Evolutionary conservation across 2,329 filamentous ascomycete genomes (phyloP).

Genomic region (Reticulascus tulasneorum): DNA sequence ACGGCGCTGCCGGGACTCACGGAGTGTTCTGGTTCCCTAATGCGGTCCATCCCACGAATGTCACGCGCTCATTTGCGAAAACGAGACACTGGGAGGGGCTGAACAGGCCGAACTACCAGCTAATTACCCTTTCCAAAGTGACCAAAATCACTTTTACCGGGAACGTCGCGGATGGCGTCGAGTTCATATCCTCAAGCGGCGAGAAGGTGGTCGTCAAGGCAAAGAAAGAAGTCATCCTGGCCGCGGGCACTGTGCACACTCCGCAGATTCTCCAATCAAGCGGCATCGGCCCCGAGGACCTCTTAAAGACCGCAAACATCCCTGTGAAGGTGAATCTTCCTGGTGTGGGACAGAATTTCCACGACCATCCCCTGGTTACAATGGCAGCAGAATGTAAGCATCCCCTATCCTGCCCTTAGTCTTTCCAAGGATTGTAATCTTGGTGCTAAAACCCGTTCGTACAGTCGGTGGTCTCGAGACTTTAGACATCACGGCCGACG

Average conservation of each 20-base stretch:
- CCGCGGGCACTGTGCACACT: constrained; percentile 35
- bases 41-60: constrained; percentile 24
- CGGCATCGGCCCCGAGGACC: constrained; percentile 36
- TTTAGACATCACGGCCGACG: too few relatives aligned
- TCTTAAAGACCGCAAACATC: constrained; percentile 34
- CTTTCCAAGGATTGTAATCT: constrained; percentile 27
- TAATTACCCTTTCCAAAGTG: constrained; percentile 55
- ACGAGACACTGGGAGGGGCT: constrained; percentile 24
- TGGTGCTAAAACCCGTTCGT: constrained; percentile 26
- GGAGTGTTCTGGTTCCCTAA: constrained; percentile 22
- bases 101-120: constrained; percentile 51
- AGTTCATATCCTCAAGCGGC: constrained; percentile 36
- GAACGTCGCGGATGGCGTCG: constrained; percentile 52
- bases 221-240: constrained; percentile 35
- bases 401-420: constrained; percentile 13
- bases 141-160: constrained; percentile 46
- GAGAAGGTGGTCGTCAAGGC: constrained; percentile 9
- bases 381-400: constrained; percentile 2
- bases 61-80: constrained; percentile 22
- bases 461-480: too few relatives aligned
- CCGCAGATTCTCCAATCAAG: constrained; percentile 45
- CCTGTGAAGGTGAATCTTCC: constrained; percentile 37
- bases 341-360: constrained; percentile 44
- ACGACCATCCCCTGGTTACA: constrained; percentile 38
- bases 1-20: constrained; percentile 15